Evolutionary conservation across 2,329 filamentous ascomycete species (phyloP).

Genomic region (Colletotrichum lindemuthianum): DNA sequence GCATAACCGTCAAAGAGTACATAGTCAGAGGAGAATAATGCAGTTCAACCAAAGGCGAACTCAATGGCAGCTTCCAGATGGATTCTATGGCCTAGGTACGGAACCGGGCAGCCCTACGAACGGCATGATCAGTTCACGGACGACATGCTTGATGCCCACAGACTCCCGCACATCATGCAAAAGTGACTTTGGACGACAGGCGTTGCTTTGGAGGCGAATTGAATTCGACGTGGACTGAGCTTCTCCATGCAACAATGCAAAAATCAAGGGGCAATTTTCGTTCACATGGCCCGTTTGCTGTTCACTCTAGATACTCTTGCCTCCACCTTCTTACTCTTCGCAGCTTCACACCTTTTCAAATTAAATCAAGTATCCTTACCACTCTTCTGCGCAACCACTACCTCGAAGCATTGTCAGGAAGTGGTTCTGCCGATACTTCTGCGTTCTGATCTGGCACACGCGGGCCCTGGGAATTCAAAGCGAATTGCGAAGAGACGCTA

Average conservation of each 20-base stretch:
- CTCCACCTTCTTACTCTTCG: no score
- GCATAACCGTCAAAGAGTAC: background rate
- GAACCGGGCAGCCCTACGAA: background rate
- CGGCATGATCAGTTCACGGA: slow-evolving; percentile 1
- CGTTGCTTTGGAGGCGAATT: background rate
- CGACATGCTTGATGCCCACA: slow-evolving; percentile 8
- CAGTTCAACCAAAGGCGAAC: background rate
- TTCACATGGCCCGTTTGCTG: no score
- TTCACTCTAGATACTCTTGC: no score
- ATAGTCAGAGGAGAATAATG: background rate
- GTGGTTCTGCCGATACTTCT: no score
- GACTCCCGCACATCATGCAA: slow-evolving; percentile 21
- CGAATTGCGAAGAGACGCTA: no score
- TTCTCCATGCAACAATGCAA: slow-evolving; percentile 6
- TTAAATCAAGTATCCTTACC: no score
- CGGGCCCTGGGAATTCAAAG: no score
- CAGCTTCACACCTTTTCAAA: no score
- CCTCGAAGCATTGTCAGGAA: no score
- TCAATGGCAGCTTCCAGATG: background rate
- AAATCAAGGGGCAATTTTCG: no score
- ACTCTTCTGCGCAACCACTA: no score
- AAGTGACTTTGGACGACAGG: slow-evolving; percentile 14
- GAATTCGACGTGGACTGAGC: slow-evolving; percentile 12
- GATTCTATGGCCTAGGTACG: background rate
- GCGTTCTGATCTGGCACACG: no score